Base-by-base conservation (phyloP, 1,139 yeast species). In the Eremothecium gossypii region DNA sequence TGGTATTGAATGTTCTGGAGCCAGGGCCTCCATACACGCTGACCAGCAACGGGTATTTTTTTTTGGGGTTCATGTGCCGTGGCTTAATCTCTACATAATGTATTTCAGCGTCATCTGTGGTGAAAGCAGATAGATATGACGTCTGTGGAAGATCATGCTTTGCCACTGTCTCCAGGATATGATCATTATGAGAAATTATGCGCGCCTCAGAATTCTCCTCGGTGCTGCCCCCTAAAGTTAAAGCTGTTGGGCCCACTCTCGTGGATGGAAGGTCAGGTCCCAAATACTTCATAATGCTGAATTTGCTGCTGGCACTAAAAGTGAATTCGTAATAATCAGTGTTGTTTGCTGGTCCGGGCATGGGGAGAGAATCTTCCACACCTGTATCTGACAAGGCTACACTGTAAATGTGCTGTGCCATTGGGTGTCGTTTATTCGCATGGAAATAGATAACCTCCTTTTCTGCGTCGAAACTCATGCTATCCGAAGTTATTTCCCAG, bases 11-110 rank as follows among this genome's bases (percentile, higher is more conserved):
- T 28, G 76, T 73, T 57, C 83, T 91, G 1, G 95, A 82, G 0
- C 95, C 96, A 0, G 99, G 99, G 0, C 97, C 98, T 3, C 95
- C 97, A 60, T 91, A 91, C 4, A 80, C 85, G 51, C 78, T 79
- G 23, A 89, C 95, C 44, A 91, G 63, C 3, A 91, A 61, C 0
- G 97, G 96, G 58, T 89, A 80, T 56, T 80, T 76, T 44, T 64
- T 67, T 3, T 57, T 52, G 2, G 77, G 70, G 50, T 81, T 69
- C 56, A 87, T 83, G 45, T 72, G 68, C 1, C 78, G 74, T 1
- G 98, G 98, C 31, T 77, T 67, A 4, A 83, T 79, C 59, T 89
- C 96, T 39, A 82, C 65, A 42, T 80, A 76, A 57, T 84, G 81
- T 30, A 84, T 68, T n/a, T 61, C 55, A 4, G 78, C 60, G 4